A percentile compares a stretch with the other conserved stretches of the same genome.
These are phyloP conservation scores for Pyracantha coccinea DNA, from an alignment of 331 rosid species.

Conservation along the genomic window DNA sequence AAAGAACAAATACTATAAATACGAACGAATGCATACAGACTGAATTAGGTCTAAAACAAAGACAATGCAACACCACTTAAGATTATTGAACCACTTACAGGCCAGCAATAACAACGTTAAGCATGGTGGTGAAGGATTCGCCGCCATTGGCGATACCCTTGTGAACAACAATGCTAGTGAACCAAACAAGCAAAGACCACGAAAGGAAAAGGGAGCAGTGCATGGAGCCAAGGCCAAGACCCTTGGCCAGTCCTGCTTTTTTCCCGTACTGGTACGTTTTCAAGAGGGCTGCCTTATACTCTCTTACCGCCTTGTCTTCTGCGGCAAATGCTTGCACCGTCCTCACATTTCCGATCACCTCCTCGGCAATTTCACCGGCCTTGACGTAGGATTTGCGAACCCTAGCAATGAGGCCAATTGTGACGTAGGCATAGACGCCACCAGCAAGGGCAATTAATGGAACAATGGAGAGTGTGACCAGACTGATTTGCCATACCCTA, in stretches of 20 bases:
- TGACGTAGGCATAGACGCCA: constrained; percentile 76
- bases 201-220: constrained; percentile 90
- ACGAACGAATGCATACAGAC: background rate
- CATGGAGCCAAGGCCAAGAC: constrained; percentile 85
- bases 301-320: constrained; percentile 76
- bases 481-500: constrained; percentile 89
- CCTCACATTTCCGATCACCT: constrained; percentile 86
- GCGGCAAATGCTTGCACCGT: constrained; percentile 98
- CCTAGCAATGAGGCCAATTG: constrained; percentile 75
- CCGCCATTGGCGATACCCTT: constrained; percentile 86
- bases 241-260: constrained; percentile 89
- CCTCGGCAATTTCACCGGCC: constrained; percentile 98
- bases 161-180: constrained; percentile 85
- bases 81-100: constrained; percentile 44
- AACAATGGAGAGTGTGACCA: constrained; percentile 83
- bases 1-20: constrained; percentile 8
- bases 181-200: constrained; percentile 89
- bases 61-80: too few species aligned
- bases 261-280: constrained; percentile 64
- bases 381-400: constrained; percentile 71
- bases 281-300: constrained; percentile 61
- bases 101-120: constrained; percentile 95
- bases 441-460: constrained; percentile 96
- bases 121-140: constrained; percentile 96
- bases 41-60: too few species aligned